Percentiles rank a stretch among this genome's conserved stretches.
Conservation (phyloP, 202 grass and related monocot genomes). For the Dendrocalamus latiflorus region DNA sequence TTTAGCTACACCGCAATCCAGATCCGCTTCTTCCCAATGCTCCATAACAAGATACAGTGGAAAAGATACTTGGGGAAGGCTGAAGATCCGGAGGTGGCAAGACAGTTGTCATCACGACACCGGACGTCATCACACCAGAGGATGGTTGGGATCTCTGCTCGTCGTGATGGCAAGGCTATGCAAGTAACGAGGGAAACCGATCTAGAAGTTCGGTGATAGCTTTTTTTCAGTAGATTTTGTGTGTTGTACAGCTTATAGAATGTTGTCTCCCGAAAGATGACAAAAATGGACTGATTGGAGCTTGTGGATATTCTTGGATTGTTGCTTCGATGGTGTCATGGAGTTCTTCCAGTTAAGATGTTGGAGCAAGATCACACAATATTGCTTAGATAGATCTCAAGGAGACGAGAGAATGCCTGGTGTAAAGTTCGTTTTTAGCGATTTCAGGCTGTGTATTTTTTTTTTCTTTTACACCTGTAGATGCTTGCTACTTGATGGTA, state of each 20-base stretch:
- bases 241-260: slow-evolving; percentile 55
- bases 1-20: slow-evolving; percentile 58
- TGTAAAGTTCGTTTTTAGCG: slow-evolving; percentile 43
- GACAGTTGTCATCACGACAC: slow-evolving; percentile 61
- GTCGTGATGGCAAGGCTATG: slow-evolving; percentile 65
- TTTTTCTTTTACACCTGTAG: slow-evolving; percentile 6
- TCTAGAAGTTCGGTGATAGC: slow-evolving; percentile 30
- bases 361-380: slow-evolving; percentile 28
- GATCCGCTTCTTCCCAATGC: slow-evolving; percentile 94
- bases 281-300: slow-evolving; percentile 3
- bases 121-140: slow-evolving; percentile 58
- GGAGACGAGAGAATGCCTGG: slow-evolving; percentile 19
- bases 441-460: slow-evolving; percentile 10
- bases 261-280: slow-evolving; percentile 27
- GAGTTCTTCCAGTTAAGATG: slow-evolving; percentile 28
- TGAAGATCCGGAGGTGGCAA: slow-evolving; percentile 81
- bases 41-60: slow-evolving; percentile 98
- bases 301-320: slow-evolving; percentile 20
- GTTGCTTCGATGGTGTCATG: slow-evolving; percentile 11
- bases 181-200: slow-evolving; percentile 42
- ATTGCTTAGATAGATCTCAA: slow-evolving; percentile 27
- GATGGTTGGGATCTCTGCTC: slow-evolving; percentile 81
- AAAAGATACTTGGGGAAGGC: slow-evolving; percentile 61
- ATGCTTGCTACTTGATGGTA: slow-evolving; percentile 19
- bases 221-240: slow-evolving; percentile 32